Evolutionary conservation across 768 basidiomycete genomes (phyloP).

Genomic region (Cystobasidium onofrii): DNA sequence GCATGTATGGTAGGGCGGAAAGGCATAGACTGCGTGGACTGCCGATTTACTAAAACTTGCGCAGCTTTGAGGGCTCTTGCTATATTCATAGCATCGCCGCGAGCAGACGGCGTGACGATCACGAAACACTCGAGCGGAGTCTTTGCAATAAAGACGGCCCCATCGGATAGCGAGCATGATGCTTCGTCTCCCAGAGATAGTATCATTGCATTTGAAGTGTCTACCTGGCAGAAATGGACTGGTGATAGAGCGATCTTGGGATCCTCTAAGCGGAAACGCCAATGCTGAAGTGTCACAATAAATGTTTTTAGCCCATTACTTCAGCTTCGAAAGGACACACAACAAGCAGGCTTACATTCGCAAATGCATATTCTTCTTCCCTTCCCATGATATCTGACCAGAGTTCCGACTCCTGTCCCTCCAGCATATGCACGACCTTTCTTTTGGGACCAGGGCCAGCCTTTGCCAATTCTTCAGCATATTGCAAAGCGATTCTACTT

Average conservation of each 20-base stretch:
- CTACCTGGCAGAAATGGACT: background rate
- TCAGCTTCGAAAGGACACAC: background rate
- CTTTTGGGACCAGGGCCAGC: background rate
- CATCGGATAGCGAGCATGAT: background rate
- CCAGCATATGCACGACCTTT: conserved; percentile 10
- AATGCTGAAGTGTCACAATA: background rate
- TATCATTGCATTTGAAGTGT: background rate
- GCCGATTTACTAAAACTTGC: background rate
- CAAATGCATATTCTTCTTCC: conserved; percentile 13
- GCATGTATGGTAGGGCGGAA: background rate
- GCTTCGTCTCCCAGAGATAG: background rate
- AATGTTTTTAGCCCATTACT: background rate
- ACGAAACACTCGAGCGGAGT: background rate
- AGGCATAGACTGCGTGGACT: background rate
- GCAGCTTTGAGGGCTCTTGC: conserved; percentile 8
- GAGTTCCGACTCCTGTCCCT: background rate
- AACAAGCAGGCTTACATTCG: conserved; percentile 17
- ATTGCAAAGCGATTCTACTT: background rate
- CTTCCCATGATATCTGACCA: conserved; percentile 14
- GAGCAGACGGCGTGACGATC: background rate
- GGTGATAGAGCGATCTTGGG: background rate
- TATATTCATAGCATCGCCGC: background rate
- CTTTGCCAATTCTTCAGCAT: conserved; percentile 14
- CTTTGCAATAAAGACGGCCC: background rate
- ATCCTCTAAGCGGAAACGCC: conserved; percentile 7